These are phyloP conservation scores for Thelephora terrestris DNA, from an alignment of 1,284 basidiomycete genomes.

Conservation along the genomic window DNA sequence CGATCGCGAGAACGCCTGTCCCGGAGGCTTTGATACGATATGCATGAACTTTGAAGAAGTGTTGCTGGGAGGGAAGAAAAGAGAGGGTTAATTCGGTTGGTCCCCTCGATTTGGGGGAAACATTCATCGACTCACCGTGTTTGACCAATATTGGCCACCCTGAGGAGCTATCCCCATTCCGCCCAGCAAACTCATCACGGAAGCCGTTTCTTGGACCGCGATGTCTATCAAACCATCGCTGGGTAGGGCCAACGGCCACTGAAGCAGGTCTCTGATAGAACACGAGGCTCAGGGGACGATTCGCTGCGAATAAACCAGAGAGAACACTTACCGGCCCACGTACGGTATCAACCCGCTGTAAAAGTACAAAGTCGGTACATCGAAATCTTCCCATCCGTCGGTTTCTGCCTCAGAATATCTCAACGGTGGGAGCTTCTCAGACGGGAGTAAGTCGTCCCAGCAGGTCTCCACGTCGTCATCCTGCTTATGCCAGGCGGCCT, in stretches of 20 bases:
- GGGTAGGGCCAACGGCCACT: slow-evolving; percentile 75
- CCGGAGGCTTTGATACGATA: slow-evolving; percentile 43
- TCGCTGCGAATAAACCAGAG: no score
- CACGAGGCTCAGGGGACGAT: neutral
- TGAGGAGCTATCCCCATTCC: neutral
- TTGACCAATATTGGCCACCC: no score
- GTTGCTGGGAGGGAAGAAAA: slow-evolving; percentile 36
- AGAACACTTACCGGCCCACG: slow-evolving; percentile 42
- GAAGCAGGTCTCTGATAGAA: slow-evolving; percentile 57
- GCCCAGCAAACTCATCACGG: slow-evolving; percentile 30
- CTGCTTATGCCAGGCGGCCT: neutral
- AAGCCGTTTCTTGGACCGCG: slow-evolving; percentile 42
- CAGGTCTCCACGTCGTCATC: slow-evolving; percentile 9
- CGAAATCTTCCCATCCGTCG: slow-evolving; percentile 63
- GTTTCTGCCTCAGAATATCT: slow-evolving; percentile 30
- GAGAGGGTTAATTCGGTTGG: neutral
- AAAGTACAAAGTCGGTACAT: slow-evolving; percentile 63
- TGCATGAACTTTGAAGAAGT: slow-evolving; percentile 72
- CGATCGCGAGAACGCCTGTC: slow-evolving; percentile 50
- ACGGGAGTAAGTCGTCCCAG: slow-evolving; percentile 11
- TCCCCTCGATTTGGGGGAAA: neutral
- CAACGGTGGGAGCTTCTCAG: slow-evolving; percentile 29
- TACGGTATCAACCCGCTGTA: slow-evolving; percentile 67
- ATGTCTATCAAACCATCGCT: slow-evolving; percentile 80
- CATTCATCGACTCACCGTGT: slow-evolving; percentile 31